These are phyloP conservation scores for Exutisphaerella laricina DNA, from an alignment of 2,329 filamentous ascomycete species.

Conservation along the genomic window DNA sequence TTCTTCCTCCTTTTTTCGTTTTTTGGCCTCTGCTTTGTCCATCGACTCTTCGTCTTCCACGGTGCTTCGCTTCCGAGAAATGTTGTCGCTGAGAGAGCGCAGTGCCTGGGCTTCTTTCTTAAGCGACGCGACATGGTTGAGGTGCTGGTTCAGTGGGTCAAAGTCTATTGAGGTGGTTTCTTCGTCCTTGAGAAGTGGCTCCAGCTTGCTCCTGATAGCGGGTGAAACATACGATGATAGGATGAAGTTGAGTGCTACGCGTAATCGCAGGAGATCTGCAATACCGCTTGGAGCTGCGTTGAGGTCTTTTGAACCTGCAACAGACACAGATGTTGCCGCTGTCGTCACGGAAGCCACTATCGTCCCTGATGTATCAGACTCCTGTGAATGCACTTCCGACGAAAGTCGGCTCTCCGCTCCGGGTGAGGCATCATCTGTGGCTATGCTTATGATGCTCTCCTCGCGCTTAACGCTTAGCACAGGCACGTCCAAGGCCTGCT, in stretches of 20 bases:
- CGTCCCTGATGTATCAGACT: conserved; percentile 26
- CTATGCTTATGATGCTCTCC: conserved; percentile 38
- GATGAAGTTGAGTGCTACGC: conserved; percentile 61
- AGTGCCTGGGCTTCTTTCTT: conserved; percentile 66
- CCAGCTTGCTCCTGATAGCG: conserved; percentile 41
- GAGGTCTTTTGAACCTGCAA: conserved; percentile 23
- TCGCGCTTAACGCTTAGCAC: conserved; percentile 62
- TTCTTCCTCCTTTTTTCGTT: conserved; percentile 78
- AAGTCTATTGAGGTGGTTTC: conserved; percentile 53
- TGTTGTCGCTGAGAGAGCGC: conserved; percentile 63
- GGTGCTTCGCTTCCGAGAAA: conserved; percentile 55
- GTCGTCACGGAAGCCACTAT: conserved; percentile 20
- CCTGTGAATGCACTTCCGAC: conserved; percentile 17
- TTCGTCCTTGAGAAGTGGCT: conserved; percentile 37
- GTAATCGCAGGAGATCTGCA: conserved; percentile 56
- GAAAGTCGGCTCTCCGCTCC: conserved; percentile 14
- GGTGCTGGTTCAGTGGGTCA: conserved; percentile 62
- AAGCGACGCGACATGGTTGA: conserved; percentile 59
- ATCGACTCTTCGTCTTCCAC: conserved; percentile 60
- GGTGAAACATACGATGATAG: conserved; percentile 55
- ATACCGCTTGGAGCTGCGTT: conserved; percentile 37
- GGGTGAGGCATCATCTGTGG: conserved; percentile 20
- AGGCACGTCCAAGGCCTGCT: conserved; percentile 68
- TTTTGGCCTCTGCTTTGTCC: conserved; percentile 65
- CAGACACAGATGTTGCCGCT: conserved; percentile 27